These are phyloP conservation scores for Termitomyces heimii DNA, from an alignment of 768 basidiomycete species.

Conservation along the genomic window DNA sequence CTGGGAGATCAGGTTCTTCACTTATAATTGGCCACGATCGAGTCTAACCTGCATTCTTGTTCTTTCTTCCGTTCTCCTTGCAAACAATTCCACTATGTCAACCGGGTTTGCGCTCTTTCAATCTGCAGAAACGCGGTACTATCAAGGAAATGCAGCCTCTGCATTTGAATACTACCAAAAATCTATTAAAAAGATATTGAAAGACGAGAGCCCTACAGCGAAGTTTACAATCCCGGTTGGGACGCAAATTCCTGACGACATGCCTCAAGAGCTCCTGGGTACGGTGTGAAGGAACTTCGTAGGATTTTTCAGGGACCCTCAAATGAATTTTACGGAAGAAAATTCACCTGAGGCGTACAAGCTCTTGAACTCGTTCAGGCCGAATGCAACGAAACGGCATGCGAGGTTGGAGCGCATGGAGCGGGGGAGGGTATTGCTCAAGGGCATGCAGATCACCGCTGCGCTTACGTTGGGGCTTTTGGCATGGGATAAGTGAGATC, in stretches of 20 bases:
- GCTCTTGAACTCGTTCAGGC: conserved; percentile 22
- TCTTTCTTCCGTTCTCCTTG: too few species aligned
- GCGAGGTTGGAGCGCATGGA: conserved; percentile 16
- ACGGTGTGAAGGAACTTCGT: conserved; percentile 22
- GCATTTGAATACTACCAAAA: conserved; percentile 23
- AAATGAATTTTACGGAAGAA: conserved; percentile 15
- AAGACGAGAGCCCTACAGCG: conserved; percentile 19
- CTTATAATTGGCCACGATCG: not conserved
- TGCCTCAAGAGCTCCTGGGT: conserved; percentile 20
- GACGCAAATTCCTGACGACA: conserved; percentile 8
- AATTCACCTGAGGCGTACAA: conserved; percentile 23
- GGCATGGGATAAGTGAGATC: conserved; percentile 26
- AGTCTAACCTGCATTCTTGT: not conserved
- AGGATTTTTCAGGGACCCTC: conserved; percentile 20
- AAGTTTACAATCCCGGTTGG: conserved; percentile 4
- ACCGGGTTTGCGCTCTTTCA: not conserved
- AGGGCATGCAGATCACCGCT: conserved; percentile 25
- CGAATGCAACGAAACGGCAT: conserved; percentile 12
- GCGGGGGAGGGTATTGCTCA: conserved; percentile 21
- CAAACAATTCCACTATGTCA: not conserved
- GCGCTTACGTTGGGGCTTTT: conserved; percentile 22
- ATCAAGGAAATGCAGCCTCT: not conserved
- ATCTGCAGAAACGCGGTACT: not conserved
- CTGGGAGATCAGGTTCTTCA: not conserved
- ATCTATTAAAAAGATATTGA: conserved; percentile 21